phyloP scores from a whole-genome alignment of 129 eudicot species.

The Saussurea involucrata region DNA sequence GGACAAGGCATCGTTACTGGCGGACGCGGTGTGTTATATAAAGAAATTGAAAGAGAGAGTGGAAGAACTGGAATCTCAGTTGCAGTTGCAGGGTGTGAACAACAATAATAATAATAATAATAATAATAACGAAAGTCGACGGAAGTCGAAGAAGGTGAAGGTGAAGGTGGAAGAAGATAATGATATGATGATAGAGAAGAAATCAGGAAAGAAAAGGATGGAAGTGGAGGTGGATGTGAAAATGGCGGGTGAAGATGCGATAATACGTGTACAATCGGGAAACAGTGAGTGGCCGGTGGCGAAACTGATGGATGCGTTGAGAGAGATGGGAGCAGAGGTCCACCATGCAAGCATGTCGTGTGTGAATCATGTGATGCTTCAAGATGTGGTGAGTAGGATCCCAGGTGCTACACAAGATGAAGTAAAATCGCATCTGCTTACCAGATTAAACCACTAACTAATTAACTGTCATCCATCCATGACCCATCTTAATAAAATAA shows the following conservation, averaged over 20 bases:
- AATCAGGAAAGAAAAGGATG: background rate
- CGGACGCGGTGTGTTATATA: constrained; percentile 68
- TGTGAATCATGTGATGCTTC: constrained; percentile 57
- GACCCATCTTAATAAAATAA: background rate
- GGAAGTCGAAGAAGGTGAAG: constrained; percentile 10
- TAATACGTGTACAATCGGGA: constrained; percentile 49
- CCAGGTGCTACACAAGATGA: constrained; percentile 34
- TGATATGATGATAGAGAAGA: background rate
- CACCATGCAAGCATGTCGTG: constrained; percentile 69
- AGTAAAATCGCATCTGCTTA: constrained; percentile 38
- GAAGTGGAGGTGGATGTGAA: constrained; percentile 47
- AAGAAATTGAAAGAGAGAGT: constrained; percentile 49
- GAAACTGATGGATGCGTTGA: constrained; percentile 46
- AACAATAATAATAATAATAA: too few relatives aligned
- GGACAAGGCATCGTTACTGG: constrained; percentile 74
- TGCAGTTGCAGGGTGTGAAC: background rate
- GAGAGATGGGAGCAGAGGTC: constrained; percentile 48
- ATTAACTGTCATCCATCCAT: background rate
- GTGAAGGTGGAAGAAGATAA: constrained; percentile 1
- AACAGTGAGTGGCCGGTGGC: constrained; percentile 41
- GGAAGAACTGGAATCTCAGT: constrained; percentile 38
- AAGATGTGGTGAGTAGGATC: constrained; percentile 54
- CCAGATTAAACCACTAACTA: background rate
- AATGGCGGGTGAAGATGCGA: constrained; percentile 53
- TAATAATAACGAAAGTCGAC: background rate